A percentile compares a stretch with the other conserved stretches of the same genome.
Evolutionary conservation across 352 stramenopile species (phyloP).

Genomic region (Phytophthora citrophthora): DNA sequence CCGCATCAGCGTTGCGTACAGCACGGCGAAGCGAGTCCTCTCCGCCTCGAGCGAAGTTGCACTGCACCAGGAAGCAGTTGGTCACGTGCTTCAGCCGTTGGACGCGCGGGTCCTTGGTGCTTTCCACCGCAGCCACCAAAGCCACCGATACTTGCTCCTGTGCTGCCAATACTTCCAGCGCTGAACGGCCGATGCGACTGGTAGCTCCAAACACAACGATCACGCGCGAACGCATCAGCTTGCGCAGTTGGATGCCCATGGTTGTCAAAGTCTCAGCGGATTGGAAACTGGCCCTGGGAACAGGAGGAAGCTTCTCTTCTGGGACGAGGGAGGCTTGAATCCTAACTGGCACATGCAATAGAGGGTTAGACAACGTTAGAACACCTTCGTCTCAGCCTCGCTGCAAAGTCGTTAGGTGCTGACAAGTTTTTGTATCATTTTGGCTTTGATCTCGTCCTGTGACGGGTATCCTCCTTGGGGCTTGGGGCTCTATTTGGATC

Average conservation of each 20-base stretch:
- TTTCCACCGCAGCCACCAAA: constrained; percentile 67
- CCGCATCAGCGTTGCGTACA: constrained; percentile 71
- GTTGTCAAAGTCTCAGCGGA: constrained; percentile 10
- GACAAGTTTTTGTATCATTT: constrained; percentile 32
- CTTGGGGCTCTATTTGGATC: constrained; percentile 81
- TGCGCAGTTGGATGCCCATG: constrained; percentile 68
- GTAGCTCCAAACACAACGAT: constrained; percentile 83
- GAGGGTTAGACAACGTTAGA: constrained; percentile 9
- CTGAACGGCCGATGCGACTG: constrained; percentile 64
- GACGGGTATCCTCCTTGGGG: constrained; percentile 11
- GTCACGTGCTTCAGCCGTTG: constrained; percentile 59
- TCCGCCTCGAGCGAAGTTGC: constrained; percentile 51
- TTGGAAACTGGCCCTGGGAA: constrained; percentile 16
- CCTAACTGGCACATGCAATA: constrained; percentile 33
- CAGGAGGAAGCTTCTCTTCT: constrained; percentile 20
- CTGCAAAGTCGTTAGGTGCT: constrained; percentile 2
- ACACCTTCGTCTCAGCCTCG: constrained; percentile 1
- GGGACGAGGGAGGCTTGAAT: constrained; percentile 23
- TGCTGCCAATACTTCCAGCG: constrained; percentile 54
- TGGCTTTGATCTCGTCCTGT: constrained; percentile 17
- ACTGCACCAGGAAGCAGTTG: constrained; percentile 63
- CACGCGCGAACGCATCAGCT: constrained; percentile 60
- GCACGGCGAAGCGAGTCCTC: constrained; percentile 56
- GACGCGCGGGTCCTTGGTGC: constrained; percentile 51
- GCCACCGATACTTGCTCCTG: constrained; percentile 53